A percentile compares a stretch with the other conserved stretches of the same genome.
phyloP scores from a whole-genome alignment of 2,329 filamentous ascomycete genomes.

The Cladobotryum protrusum region DNA sequence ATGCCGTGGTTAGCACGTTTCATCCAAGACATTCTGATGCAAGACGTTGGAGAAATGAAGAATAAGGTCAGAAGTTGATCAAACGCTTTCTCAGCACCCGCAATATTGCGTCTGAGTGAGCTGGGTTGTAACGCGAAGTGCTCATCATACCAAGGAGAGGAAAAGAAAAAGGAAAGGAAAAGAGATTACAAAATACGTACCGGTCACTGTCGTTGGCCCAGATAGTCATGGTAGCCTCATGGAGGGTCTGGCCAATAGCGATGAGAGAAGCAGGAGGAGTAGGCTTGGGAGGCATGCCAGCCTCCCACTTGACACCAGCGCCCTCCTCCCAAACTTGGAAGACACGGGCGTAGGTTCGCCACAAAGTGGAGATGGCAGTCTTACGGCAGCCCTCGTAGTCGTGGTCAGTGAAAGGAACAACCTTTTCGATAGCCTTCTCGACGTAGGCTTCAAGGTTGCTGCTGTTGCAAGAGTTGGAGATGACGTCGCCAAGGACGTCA shows the following conservation, averaged over 20 bases:
- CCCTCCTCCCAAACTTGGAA: constrained; percentile 77
- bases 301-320: constrained; percentile 75
- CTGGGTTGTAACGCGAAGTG: constrained; percentile 89
- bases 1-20: constrained; percentile 35
- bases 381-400: constrained; percentile 90
- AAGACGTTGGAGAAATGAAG: constrained; percentile 18
- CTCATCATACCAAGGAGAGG: constrained; percentile 64
- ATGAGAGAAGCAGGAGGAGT: constrained; percentile 72
- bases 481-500: constrained; percentile 88
- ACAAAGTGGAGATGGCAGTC: constrained; percentile 83
- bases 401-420: constrained; percentile 78
- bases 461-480: constrained; percentile 75
- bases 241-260: constrained; percentile 80
- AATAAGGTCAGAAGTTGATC: constrained; percentile 34
- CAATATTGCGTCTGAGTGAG: constrained; percentile 93
- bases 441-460: constrained; percentile 73
- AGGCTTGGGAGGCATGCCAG: constrained; percentile 77
- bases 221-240: constrained; percentile 74
- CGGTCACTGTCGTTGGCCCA: constrained; percentile 90
- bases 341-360: constrained; percentile 87
- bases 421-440: constrained; percentile 76
- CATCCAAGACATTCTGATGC: constrained; percentile 2
- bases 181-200: constrained; percentile 53
- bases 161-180: constrained; percentile 13
- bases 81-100: constrained; percentile 80